phyloP scores from a whole-genome alignment of 352 stramenopile species.

The Thalassiosira mediterranea region DNA sequence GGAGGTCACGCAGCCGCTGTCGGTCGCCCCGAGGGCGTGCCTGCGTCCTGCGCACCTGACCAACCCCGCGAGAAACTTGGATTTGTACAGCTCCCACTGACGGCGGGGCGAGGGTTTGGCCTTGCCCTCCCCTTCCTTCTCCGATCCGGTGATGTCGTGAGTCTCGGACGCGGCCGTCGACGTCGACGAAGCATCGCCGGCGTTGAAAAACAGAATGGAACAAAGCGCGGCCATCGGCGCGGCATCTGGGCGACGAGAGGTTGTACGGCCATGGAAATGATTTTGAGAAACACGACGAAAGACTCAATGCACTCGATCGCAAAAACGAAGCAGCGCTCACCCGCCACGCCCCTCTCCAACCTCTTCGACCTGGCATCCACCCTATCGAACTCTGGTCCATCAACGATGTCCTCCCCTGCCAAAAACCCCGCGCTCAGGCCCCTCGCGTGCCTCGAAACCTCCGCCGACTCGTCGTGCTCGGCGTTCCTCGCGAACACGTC shows the following conservation, averaged over 20 bases:
- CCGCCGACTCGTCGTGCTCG: constrained; percentile 63
- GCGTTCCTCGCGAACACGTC: constrained; percentile 75
- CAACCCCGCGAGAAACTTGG: constrained; percentile 71
- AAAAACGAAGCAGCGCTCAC: constrained; percentile 1
- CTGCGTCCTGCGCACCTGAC: constrained; percentile 72
- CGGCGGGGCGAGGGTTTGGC: constrained; percentile 46
- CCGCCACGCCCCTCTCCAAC: constrained; percentile 61
- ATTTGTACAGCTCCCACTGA: constrained; percentile 68
- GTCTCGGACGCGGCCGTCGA: background rate
- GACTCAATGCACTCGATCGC: background rate
- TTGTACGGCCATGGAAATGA: background rate
- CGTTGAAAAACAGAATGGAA: constrained; percentile 80
- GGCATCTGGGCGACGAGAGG: constrained; percentile 35
- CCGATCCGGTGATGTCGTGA: constrained; percentile 15
- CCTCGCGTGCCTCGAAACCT: constrained; percentile 63
- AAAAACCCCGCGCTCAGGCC: constrained; percentile 69
- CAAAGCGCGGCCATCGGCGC: constrained; percentile 74
- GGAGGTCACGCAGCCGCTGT: constrained; percentile 70
- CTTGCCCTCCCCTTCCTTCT: constrained; percentile 10
- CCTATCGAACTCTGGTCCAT: constrained; percentile 38
- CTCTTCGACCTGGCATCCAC: constrained; percentile 32
- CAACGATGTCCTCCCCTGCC: constrained; percentile 51
- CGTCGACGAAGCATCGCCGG: constrained; percentile 13
- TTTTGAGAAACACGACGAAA: background rate
- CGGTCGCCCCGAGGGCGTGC: constrained; percentile 63